These are phyloP conservation scores for Monosporascus sp. DNA, from an alignment of 2,329 filamentous ascomycete genomes.

Conservation along the genomic window DNA sequence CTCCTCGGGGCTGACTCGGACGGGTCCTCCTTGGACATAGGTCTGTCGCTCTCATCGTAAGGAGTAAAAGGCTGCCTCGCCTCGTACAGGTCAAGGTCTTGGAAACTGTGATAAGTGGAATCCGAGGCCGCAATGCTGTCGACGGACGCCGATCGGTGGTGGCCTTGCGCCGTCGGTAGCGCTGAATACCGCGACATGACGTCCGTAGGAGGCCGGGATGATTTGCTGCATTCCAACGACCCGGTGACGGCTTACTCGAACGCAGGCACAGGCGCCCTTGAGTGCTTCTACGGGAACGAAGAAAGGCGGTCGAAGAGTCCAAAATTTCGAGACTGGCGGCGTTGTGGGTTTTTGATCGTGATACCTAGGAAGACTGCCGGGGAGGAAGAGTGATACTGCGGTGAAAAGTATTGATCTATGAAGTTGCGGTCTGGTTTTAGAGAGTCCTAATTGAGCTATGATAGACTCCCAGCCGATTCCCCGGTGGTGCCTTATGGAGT, in stretches of 20 bases:
- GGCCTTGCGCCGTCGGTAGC: conserved; percentile 8
- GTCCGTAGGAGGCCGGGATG: conserved; percentile 4
- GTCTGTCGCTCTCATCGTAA: conserved; percentile 6
- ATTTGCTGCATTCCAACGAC: conserved; percentile 6
- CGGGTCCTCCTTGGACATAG: conserved; percentile 16
- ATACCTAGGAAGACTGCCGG: background rate
- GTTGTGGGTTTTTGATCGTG: background rate
- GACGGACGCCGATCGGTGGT: conserved; percentile 28
- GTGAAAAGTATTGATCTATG: background rate
- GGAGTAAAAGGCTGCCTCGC: conserved; percentile 23
- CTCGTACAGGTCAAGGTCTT: conserved; percentile 43
- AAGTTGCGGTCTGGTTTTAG: conserved; percentile 2
- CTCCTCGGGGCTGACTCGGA: conserved; percentile 29
- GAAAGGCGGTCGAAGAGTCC: background rate
- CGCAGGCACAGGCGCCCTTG: background rate
- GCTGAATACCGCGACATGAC: conserved; percentile 20
- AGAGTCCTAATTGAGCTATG: background rate
- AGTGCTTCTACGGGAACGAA: background rate
- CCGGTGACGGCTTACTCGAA: background rate
- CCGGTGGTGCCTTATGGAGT: background rate
- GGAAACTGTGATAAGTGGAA: conserved; percentile 50
- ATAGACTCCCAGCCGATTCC: background rate
- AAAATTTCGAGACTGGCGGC: background rate
- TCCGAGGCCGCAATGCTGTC: conserved; percentile 41
- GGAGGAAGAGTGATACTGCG: background rate